Conservation (phyloP, 306 rosid species). For the Aeschynomene evenia region DNA sequence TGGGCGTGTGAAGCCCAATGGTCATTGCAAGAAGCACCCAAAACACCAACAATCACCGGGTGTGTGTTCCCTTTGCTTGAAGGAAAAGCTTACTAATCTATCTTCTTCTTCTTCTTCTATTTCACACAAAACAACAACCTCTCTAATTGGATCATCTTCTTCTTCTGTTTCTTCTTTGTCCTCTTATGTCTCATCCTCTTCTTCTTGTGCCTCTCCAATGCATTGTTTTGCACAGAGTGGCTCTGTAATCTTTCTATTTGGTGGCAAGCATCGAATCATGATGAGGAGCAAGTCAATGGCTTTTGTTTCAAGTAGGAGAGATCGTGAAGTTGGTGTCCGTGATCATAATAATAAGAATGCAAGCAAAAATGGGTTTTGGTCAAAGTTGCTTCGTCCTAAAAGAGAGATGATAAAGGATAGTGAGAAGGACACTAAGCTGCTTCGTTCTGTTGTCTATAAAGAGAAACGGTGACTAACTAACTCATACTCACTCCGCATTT, state of each 20-base stretch:
- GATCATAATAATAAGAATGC: slow-evolving; percentile 2
- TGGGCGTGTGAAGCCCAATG: slow-evolving; percentile 30
- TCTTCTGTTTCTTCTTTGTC: slow-evolving; percentile 39
- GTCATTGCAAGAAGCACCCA: slow-evolving; percentile 72
- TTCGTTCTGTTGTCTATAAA: slow-evolving; percentile 39
- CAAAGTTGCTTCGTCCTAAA: slow-evolving; percentile 45
- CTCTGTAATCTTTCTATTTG: slow-evolving; percentile 27
- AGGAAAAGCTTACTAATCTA: slow-evolving; percentile 46
- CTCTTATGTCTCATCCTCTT: slow-evolving; percentile 40
- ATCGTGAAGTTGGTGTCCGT: not conserved
- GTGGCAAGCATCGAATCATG: slow-evolving; percentile 35
- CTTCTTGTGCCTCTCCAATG: slow-evolving; percentile 57
- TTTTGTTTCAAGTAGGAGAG: slow-evolving; percentile 32
- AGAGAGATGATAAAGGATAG: slow-evolving; percentile 39
- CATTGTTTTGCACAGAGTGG: not conserved
- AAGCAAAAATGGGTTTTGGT: slow-evolving; percentile 48
- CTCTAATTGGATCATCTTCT: slow-evolving; percentile 30
- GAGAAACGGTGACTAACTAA: slow-evolving; percentile 14
- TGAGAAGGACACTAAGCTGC: not conserved
- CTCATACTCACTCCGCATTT: too few relatives aligned
- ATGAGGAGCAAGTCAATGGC: slow-evolving; percentile 51
- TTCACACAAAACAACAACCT: slow-evolving; percentile 12
- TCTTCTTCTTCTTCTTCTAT: slow-evolving; percentile 27
- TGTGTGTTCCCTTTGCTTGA: slow-evolving; percentile 76
- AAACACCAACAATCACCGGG: slow-evolving; percentile 84